Percentiles rank a stretch among this genome's conserved stretches.
Evolutionary conservation across 441 rosid species (phyloP).

Genomic region (Erodium texanum): DNA sequence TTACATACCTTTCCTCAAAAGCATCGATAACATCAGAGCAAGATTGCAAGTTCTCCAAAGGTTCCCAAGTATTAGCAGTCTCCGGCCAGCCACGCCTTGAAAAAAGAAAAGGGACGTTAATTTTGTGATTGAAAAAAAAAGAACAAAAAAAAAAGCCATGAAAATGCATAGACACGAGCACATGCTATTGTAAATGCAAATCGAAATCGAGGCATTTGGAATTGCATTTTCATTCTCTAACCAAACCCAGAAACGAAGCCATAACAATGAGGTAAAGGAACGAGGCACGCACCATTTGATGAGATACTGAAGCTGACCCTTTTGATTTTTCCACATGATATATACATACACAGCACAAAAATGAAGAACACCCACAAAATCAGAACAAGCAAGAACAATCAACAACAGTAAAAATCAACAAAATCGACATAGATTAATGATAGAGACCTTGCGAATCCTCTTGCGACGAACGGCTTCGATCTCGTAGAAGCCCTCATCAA

Average conservation of each 20-base stretch:
- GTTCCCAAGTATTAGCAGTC: constrained; percentile 97
- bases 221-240: neutral
- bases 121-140: too few species aligned
- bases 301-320: constrained; percentile 95
- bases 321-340: constrained; percentile 19
- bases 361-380: constrained; percentile 1
- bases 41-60: constrained; percentile 79
- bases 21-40: constrained; percentile 90
- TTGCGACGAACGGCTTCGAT: constrained; percentile 94
- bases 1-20: constrained; percentile 72
- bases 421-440: neutral
- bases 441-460: constrained; percentile 71
- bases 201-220: neutral
- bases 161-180: neutral
- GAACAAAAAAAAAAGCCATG: neutral
- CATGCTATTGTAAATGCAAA: neutral
- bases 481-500: constrained; percentile 87
- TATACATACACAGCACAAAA: neutral
- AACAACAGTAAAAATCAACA: neutral
- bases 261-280: neutral
- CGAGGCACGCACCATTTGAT: constrained; percentile 72
- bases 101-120: constrained; percentile 7
- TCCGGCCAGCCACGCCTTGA: constrained; percentile 99
- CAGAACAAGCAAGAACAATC: neutral
- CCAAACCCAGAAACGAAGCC: neutral